A percentile compares a stretch with the other conserved stretches of the same genome.
phyloP scores from a whole-genome alignment of 345 rosid genomes.

The Reutealis trisperma region DNA sequence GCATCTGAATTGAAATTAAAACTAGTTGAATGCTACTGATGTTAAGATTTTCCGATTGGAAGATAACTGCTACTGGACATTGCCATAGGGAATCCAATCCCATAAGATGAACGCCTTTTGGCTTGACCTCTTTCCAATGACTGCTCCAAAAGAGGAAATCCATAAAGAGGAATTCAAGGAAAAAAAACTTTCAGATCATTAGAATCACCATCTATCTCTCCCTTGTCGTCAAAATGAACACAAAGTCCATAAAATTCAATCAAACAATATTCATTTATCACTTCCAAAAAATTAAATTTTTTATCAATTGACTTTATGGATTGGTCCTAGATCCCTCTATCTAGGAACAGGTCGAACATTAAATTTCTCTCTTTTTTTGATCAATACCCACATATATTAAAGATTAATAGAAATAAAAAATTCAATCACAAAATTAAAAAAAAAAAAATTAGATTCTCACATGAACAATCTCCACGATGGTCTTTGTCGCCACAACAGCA shows the following conservation, averaged over 20 bases:
- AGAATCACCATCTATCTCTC: neutral
- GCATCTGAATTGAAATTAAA: too few species aligned
- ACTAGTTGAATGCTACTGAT: too few species aligned
- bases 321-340: neutral
- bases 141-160: neutral
- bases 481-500: constrained; percentile 37
- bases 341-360: neutral
- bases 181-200: neutral
- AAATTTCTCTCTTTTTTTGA: neutral
- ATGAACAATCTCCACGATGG: constrained; percentile 40
- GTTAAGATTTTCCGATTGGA: too few species aligned
- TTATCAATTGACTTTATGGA: neutral
- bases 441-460: neutral
- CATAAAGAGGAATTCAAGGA: neutral
- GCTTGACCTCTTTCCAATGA: too few species aligned
- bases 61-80: too few species aligned
- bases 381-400: neutral
- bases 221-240: constrained; percentile 5
- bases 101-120: too few species aligned
- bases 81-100: too few species aligned
- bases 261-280: neutral
- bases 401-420: neutral
- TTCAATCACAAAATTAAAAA: neutral
- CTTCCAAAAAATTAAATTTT: neutral
- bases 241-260: neutral